These are phyloP conservation scores for Penicillium argentinense DNA, from an alignment of 495 filamentous ascomycete genomes.

Conservation along the genomic window DNA sequence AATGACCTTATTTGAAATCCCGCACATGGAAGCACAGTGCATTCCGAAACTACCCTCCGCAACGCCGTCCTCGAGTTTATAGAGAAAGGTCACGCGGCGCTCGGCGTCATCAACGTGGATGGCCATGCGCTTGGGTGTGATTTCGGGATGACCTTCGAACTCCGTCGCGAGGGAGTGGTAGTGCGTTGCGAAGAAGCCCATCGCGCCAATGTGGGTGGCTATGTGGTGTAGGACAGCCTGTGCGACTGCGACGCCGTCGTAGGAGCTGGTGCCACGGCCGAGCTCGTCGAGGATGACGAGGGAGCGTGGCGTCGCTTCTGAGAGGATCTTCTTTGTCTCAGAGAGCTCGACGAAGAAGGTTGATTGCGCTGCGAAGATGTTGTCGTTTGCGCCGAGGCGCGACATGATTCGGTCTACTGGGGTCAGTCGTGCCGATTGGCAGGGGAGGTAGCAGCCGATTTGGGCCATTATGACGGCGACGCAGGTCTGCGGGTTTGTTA, in stretches of 20 bases:
- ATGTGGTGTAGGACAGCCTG: slow-evolving; percentile 96
- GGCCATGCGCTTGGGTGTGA: slow-evolving; percentile 82
- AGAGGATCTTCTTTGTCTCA: slow-evolving; percentile 97
- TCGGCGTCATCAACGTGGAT: slow-evolving; percentile 89
- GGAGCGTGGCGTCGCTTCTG: slow-evolving; percentile 90
- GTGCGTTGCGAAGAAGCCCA: slow-evolving; percentile 98
- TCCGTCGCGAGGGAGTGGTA: slow-evolving; percentile 93
- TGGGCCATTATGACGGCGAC: slow-evolving; percentile 99
- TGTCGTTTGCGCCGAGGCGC: slow-evolving; percentile 95
- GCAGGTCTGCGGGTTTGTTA: slow-evolving; percentile 63
- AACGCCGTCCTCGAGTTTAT: slow-evolving; percentile 91
- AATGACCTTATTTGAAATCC: slow-evolving; percentile 80
- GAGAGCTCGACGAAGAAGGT: slow-evolving; percentile 99
- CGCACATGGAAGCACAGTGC: slow-evolving; percentile 99
- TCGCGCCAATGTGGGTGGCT: slow-evolving; percentile 86
- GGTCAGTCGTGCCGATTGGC: slow-evolving; percentile 78
- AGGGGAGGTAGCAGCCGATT: slow-evolving; percentile 91
- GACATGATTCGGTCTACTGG: slow-evolving; percentile 98
- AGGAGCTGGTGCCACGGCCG: slow-evolving; percentile 88
- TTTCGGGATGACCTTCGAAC: slow-evolving; percentile 85
- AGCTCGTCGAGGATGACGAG: slow-evolving; percentile 98
- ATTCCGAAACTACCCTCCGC: slow-evolving; percentile 98
- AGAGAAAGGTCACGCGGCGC: slow-evolving; percentile 85
- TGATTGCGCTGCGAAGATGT: slow-evolving; percentile 96
- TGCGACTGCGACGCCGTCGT: slow-evolving; percentile 95